phyloP scores from a whole-genome alignment of 208 protist species.

The Phytomonas serpens region DNA sequence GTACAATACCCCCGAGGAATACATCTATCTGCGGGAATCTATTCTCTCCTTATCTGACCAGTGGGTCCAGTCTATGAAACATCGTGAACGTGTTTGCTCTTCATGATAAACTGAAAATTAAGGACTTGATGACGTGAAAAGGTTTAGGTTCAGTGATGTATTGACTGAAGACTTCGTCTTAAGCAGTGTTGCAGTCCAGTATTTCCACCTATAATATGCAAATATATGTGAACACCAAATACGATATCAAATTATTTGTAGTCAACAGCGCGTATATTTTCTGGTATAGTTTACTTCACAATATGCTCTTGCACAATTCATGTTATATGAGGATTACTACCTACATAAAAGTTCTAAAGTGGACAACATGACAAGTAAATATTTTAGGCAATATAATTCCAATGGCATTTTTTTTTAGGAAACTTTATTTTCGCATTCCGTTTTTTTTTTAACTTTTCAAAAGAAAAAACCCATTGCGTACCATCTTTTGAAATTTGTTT shows the following conservation, averaged over 20 bases:
- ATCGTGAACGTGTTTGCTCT: not conserved
- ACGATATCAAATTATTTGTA: not conserved
- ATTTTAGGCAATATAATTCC: not conserved
- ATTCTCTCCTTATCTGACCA: constrained; percentile 47
- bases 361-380: not conserved
- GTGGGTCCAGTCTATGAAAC: constrained; percentile 27
- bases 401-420: not conserved
- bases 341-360: not conserved
- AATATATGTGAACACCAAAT: too few species aligned
- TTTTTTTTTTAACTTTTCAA: constrained; percentile 16
- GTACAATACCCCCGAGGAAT: constrained; percentile 83
- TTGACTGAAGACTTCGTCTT: not conserved
- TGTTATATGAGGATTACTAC: not conserved
- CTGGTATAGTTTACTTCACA: not conserved
- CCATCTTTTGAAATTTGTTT: not conserved
- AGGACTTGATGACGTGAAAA: not conserved
- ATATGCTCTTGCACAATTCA: not conserved
- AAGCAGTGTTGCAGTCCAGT: not conserved
- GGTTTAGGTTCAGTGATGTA: not conserved
- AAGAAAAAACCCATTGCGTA: not conserved
- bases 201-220: not conserved
- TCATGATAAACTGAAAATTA: not conserved
- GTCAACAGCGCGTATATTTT: not conserved
- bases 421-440: constrained; percentile 8
- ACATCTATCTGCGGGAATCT: constrained; percentile 72